Evolutionary conservation across 495 filamentous ascomycete species (phyloP), one percentile per base, ranked within the genome.

Genomic region (Symbiotaphrina buchneri): DNA sequence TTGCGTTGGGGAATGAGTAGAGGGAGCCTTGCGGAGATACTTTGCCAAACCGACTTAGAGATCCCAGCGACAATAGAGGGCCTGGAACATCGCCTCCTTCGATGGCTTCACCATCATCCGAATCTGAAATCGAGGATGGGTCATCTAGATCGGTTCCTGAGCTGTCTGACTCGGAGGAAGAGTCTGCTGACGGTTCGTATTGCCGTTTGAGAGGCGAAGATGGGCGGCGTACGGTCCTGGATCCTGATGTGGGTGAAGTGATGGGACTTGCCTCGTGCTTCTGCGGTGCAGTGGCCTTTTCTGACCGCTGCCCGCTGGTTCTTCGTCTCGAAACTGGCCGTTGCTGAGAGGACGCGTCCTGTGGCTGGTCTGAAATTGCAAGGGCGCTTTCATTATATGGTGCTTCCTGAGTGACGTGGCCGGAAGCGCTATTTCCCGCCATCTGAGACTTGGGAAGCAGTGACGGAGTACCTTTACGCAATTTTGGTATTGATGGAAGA

Each of bases 161-260:
- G 8, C 47, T 36, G 7, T 51, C 51, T 22, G 49, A 58, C 22
- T 56, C 58, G 7, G 51, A 53, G 8, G 55, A 54, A 14, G 19
- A 15, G 4, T 31, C 20, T 6, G 31, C 13, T 1, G 87, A 95
- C 2, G 90, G 90, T 39, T 81, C 77, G 42, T 93, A 99, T 54
- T 99, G 83, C 42, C 94, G 87, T 51, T 99, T 99, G 35, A 99
- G 59, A 6, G 90, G 90, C 6, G 90, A 95, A 3, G 90, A 95
- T 17, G 71, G 75, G 4, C 80, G 65, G 18, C 85, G 62, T 41
- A 21, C 20, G n/a, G 14, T 14, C 14, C 24, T 18, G 13, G 6
- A 10, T 25, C 22, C 22, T 24, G 30, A 30, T 30, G 10, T 25
- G 8, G 22, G 22, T 25, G 22, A 13, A n/a, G n/a, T n/a, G n/a